Base-by-base conservation (phyloP, 139 green algal species). In the Gonium pectorale region DNA sequence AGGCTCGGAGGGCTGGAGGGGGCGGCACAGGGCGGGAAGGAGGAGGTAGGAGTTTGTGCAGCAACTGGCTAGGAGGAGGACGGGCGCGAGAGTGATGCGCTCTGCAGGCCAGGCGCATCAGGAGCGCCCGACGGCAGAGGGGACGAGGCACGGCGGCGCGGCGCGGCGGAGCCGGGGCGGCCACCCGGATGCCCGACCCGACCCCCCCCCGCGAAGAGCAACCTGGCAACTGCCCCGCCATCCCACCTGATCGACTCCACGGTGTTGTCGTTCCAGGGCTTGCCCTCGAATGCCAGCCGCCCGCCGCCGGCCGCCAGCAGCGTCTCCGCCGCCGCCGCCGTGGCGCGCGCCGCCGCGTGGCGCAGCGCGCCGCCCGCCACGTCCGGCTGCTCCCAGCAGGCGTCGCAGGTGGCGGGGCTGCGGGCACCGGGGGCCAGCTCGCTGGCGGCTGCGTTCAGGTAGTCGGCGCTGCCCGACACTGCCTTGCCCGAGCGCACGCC, bases 251-350 rank as follows among this genome's bases (percentile, higher is more conserved):
- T 96, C 38, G 95, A 86, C 46, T 92, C 85, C 37, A 96, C 90
- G 0, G 91, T 96, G 83, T 75, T 90, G 68, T 79, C 86, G 90
- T 96, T 97, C 95, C 95, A 98, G 17, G 90, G 59, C 17, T 77
- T 63, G 0, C 95, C 95, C 83, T 98, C 94, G 88, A 97, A 96
- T 27, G 67, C 83, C 33, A 94, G 68, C 37, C 88, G 69, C 6
- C 13, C 15, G 41, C 89, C 94, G 27, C 87, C 89, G 15, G 89
- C 89, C 9, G 13, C 41, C 52, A 24, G 38, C 80, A 95, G 80
- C 82, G 60, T 46, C 51, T 33, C 49, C 41, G 46, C 44, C 41
- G 70, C 84, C 33, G 33, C 26, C 31, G 64, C 51, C 9, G 56
- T 73, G 78, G 92, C 80, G 22, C 85, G 74, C 4, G 80, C 80